These are phyloP conservation scores for Kluyveromyces starmeri DNA, from an alignment of 805 yeast species.

Conservation along the genomic window DNA sequence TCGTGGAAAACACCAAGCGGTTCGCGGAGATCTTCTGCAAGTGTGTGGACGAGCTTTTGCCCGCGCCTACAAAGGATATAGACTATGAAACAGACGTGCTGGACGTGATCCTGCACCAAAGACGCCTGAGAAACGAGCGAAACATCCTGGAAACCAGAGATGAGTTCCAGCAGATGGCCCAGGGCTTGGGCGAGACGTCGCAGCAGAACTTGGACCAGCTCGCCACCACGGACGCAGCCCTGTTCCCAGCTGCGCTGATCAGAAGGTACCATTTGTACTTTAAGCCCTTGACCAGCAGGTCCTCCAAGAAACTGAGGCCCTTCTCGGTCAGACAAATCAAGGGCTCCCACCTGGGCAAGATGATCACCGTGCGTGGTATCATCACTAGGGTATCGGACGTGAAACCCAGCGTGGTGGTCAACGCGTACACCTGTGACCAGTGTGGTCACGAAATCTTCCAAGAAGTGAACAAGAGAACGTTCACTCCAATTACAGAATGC, in stretches of 20 bases:
- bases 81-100: constrained; percentile 80
- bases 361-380: constrained; percentile 87
- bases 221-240: constrained; percentile 35
- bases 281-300: constrained; percentile 54
- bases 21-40: constrained; percentile 69
- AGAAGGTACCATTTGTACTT: constrained; percentile 84
- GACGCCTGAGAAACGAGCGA: constrained; percentile 73
- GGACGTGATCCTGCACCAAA: constrained; percentile 86
- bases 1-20: constrained; percentile 67
- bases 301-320: constrained; percentile 39
- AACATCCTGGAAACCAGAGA: constrained; percentile 58
- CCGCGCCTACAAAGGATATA: constrained; percentile 71
- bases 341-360: constrained; percentile 75
- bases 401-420: constrained; percentile 82
- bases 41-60: constrained; percentile 74
- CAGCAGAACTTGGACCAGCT: constrained; percentile 26
- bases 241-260: constrained; percentile 79
- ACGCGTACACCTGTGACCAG: constrained; percentile 94
- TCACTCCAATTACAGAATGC: constrained; percentile 84
- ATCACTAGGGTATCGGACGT: constrained; percentile 95
- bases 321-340: constrained; percentile 84
- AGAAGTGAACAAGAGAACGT: constrained; percentile 77
- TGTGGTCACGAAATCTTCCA: constrained; percentile 97
- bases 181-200: constrained; percentile 20
- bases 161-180: constrained; percentile 41